Percentiles rank a stretch among this genome's conserved stretches.
These are phyloP conservation scores for Paramecium primaurelia DNA, from an alignment of 73 alveolate genomes.

Conservation along the genomic window DNA sequence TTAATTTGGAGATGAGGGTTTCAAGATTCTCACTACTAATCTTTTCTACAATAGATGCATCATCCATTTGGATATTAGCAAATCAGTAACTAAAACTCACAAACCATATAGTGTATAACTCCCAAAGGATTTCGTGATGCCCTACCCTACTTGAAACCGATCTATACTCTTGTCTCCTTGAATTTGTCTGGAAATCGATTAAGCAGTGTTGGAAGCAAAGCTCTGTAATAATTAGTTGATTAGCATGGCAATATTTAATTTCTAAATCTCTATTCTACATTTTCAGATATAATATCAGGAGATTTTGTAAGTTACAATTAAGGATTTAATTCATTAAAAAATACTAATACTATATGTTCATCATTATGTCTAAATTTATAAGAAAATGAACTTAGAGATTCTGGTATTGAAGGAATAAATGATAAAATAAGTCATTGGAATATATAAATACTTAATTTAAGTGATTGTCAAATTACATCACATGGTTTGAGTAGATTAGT, in stretches of 20 bases:
- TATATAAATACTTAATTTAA: not conserved
- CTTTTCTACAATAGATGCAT: not conserved
- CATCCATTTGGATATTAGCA: conserved; percentile 42
- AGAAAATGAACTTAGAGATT: not conserved
- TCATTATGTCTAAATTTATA: not conserved
- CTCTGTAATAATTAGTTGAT: not conserved
- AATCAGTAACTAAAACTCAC: conserved; percentile 18
- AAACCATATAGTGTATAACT: conserved; percentile 1
- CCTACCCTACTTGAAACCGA: not conserved
- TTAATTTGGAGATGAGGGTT: conserved; percentile 22
- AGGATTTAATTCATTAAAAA: not conserved
- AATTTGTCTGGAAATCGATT: conserved; percentile 11
- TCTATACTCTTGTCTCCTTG: not conserved
- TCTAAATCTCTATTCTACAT: not conserved
- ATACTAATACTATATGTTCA: not conserved
- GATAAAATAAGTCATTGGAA: not conserved
- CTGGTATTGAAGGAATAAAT: not conserved
- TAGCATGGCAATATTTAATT: not conserved
- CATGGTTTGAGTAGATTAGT: conserved; percentile 20
- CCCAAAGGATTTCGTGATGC: conserved; percentile 24
- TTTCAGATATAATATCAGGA: not conserved
- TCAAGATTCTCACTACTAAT: not conserved
- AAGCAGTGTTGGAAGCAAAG: not conserved
- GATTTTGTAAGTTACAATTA: not conserved
- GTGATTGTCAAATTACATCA: not conserved